Base-by-base conservation (phyloP, 148 eudicot genomes). In the Polygonum aviculare region DNA sequence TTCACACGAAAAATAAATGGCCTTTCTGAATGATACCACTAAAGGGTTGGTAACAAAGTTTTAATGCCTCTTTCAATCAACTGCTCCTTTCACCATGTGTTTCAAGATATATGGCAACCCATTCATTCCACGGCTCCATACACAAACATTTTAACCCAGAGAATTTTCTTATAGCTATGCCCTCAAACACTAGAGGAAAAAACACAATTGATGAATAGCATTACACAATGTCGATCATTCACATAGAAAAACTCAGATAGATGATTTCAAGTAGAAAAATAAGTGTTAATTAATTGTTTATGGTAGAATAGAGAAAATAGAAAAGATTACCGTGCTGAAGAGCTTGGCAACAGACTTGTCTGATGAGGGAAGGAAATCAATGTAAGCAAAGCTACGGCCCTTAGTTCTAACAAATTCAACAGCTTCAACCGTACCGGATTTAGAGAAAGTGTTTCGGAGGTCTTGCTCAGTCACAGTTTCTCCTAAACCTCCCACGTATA, bases 401-500 rank as follows among this genome's bases (percentile, higher is more conserved):
- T 96, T 90, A 72, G 85, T 88, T 52, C 94, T 84, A 33, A 88
- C 80, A 2, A 96, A 73, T 4, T 96, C 94, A 41, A 93, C 85
- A 0, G 91, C 77, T 1, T 87, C 78, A 21, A 96, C 80, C 1
- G 38, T 65, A 19, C 98, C 99, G 80, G 91, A 67, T 59, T 81
- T 77, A 7, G 86, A 83, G 81, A 96, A 93, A 6, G 93, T 96
- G 71, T 83, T 91, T 6, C 78, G 80, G 11, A 96, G 81, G 65
- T 96, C 97, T 36, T 88, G 87, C 38, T 82, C 85, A 2, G 84
- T 88, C 54, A 96, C 98, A 45, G 48, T 79, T 59, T 74, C 87
- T 78, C 99, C 99, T 80, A 96, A 86, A 15, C 94, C 99, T 0
- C 99, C 99, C 0, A 96, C 79, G 77, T 79, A 84, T 14, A 96